These are phyloP conservation scores for Amylostereum areolatum DNA, from an alignment of 1,284 basidiomycete species.

Conservation along the genomic window DNA sequence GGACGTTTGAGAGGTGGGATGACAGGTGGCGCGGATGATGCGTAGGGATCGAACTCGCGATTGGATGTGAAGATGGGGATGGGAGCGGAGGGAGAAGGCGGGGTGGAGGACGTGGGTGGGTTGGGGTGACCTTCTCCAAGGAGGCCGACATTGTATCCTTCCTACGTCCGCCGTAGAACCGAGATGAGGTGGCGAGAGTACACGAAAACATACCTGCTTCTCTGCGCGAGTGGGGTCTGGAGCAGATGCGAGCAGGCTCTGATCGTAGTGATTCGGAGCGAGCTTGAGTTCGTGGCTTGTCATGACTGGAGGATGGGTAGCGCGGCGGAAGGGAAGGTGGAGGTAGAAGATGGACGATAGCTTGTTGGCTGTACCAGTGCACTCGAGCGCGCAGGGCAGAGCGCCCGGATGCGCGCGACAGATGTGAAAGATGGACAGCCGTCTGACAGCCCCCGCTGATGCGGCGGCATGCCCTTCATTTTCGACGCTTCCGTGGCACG, in stretches of 20 bases:
- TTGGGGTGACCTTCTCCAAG: constrained; percentile 23
- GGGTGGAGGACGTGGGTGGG: constrained; percentile 14
- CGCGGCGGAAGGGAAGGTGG: too few species aligned
- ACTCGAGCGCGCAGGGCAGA: too few species aligned
- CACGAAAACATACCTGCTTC: constrained; percentile 28
- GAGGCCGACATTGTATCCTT: constrained; percentile 48
- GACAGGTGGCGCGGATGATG: constrained; percentile 6
- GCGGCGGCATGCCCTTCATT: too few species aligned
- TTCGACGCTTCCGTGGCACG: too few species aligned
- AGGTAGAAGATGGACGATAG: too few species aligned
- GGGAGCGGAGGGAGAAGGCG: constrained; percentile 10
- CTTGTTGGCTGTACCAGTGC: too few species aligned
- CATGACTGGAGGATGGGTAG: constrained; percentile 3
- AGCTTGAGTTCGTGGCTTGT: constrained; percentile 4
- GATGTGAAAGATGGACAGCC: too few species aligned
- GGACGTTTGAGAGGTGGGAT: constrained; percentile 13
- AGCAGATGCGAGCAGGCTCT: constrained; percentile 27
- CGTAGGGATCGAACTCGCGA: constrained; percentile 7
- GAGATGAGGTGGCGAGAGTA: background rate
- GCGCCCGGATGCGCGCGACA: too few species aligned
- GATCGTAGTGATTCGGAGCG: constrained; percentile 23
- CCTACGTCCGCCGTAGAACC: constrained; percentile 23
- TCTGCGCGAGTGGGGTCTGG: constrained; percentile 29
- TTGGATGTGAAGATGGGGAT: constrained; percentile 14
- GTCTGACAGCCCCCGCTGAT: too few species aligned